Evolutionary conservation across 371 early-diverging fungal genomes (phyloP).

Genomic region (Batrachochytrium dendrobatidis): DNA sequence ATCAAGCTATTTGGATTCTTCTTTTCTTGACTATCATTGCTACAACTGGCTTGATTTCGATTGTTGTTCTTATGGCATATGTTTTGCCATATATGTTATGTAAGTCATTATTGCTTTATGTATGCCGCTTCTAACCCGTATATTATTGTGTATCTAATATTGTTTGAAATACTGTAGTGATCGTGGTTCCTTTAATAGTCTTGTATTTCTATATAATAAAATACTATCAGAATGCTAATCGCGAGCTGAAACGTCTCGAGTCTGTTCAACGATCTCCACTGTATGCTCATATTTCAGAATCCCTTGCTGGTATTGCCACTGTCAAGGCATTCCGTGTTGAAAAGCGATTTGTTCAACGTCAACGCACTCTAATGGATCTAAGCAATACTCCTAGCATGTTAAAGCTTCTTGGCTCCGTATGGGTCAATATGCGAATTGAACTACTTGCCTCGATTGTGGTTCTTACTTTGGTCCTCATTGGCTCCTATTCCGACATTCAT

Average conservation of each 20-base stretch:
- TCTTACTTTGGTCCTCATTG: slow-evolving; percentile 12
- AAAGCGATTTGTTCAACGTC: slow-evolving; percentile 7
- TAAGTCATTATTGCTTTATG: no score
- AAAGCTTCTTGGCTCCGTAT: slow-evolving; percentile 12
- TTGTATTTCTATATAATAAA: slow-evolving; percentile 11
- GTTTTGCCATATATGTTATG: neutral
- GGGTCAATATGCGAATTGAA: slow-evolving; percentile 28
- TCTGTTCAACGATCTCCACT: slow-evolving; percentile 25
- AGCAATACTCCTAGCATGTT: slow-evolving; percentile 20
- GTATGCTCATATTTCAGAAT: slow-evolving; percentile 36
- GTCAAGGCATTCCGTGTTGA: slow-evolving; percentile 30
- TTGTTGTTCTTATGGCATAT: neutral
- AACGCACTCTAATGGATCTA: slow-evolving; percentile 19
- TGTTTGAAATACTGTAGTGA: slow-evolving; percentile 27
- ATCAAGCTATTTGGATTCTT: slow-evolving; percentile 10
- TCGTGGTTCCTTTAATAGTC: slow-evolving; percentile 58
- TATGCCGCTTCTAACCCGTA: neutral
- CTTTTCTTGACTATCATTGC: neutral
- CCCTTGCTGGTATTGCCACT: slow-evolving; percentile 35
- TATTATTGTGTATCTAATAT: neutral
- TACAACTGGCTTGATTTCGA: neutral
- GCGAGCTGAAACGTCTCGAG: slow-evolving; percentile 39
- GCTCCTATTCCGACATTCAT: slow-evolving; percentile 2
- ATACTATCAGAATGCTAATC: slow-evolving; percentile 26
- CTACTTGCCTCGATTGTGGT: slow-evolving; percentile 8